These are phyloP conservation scores for Ascochyta lentis DNA, from an alignment of 2,329 filamentous ascomycete species.

Conservation along the genomic window DNA sequence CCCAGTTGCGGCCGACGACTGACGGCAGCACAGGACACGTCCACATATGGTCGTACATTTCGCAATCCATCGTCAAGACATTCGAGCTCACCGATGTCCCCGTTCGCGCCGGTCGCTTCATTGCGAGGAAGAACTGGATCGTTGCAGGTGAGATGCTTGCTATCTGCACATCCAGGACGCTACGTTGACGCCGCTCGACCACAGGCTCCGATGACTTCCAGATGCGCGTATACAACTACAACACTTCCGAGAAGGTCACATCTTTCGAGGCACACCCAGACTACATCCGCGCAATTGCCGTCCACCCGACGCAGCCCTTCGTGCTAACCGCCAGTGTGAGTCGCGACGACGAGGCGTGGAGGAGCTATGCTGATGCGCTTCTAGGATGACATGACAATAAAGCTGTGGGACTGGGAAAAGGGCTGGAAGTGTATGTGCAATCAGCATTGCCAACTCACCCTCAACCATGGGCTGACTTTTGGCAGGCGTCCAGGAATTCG, in stretches of 20 bases:
- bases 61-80: slow-evolving; percentile 88
- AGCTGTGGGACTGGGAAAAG: slow-evolving; percentile 99
- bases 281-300: slow-evolving; percentile 95
- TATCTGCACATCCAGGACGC: neutral
- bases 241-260: slow-evolving; percentile 98
- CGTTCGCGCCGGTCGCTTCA: slow-evolving; percentile 93
- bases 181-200: slow-evolving; percentile 29
- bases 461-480: slow-evolving; percentile 26
- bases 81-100: slow-evolving; percentile 99
- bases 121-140: slow-evolving; percentile 99
- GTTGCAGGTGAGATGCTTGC: slow-evolving; percentile 69
- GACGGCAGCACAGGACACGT: slow-evolving; percentile 75
- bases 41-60: slow-evolving; percentile 95
- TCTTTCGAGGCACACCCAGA: slow-evolving; percentile 97
- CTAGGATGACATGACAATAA: slow-evolving; percentile 65
- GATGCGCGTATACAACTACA: slow-evolving; percentile 90
- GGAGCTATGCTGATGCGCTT: slow-evolving; percentile 28
- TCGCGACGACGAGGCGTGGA: slow-evolving; percentile 9
- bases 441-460: neutral
- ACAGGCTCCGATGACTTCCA: slow-evolving; percentile 83
- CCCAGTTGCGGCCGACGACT: slow-evolving; percentile 24
- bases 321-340: slow-evolving; percentile 82
- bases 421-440: slow-evolving; percentile 79
- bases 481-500: slow-evolving; percentile 80
- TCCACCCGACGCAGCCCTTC: slow-evolving; percentile 94